Percentiles rank a stretch among this genome's conserved stretches.
These are phyloP conservation scores for Leccinum variicolor DNA, from an alignment of 768 basidiomycete genomes.

Conservation along the genomic window DNA sequence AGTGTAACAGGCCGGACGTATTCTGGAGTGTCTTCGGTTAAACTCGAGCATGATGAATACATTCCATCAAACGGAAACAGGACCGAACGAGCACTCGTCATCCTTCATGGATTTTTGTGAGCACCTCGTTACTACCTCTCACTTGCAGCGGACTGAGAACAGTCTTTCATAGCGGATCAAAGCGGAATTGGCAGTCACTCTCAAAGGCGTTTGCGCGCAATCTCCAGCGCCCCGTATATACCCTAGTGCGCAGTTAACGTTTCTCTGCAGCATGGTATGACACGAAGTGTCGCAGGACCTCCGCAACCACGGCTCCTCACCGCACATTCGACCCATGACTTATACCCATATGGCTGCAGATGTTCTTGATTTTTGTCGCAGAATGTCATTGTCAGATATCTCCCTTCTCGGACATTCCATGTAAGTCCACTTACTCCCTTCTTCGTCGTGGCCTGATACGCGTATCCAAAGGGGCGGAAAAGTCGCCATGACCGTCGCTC, in stretches of 20 bases:
- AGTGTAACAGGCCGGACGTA: constrained; percentile 19
- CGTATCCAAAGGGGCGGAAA: constrained; percentile 71
- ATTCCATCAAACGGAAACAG: constrained; percentile 28
- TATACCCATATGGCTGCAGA: constrained; percentile 81
- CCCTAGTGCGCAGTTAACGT: constrained; percentile 46
- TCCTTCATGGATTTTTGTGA: constrained; percentile 65
- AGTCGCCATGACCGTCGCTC: constrained; percentile 69
- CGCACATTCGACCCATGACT: constrained; percentile 68
- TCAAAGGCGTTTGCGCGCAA: constrained; percentile 70
- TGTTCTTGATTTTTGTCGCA: constrained; percentile 61
- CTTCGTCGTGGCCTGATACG: neutral
- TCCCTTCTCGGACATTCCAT: constrained; percentile 89
- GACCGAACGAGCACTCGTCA: constrained; percentile 45
- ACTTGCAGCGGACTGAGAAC: constrained; percentile 2
- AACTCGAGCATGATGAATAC: constrained; percentile 32
- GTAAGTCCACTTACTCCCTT: constrained; percentile 40
- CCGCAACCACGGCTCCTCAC: constrained; percentile 86
- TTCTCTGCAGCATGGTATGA: neutral
- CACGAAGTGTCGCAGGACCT: constrained; percentile 55
- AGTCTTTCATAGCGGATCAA: constrained; percentile 60
- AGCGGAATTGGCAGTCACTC: constrained; percentile 85
- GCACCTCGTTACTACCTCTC: constrained; percentile 15
- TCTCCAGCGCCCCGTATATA: constrained; percentile 66
- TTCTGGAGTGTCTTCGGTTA: constrained; percentile 20
- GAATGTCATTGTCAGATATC: constrained; percentile 53